Evolutionary conservation across 1,139 yeast species (phyloP).

Genomic region (Petasospora rhodanensis): DNA sequence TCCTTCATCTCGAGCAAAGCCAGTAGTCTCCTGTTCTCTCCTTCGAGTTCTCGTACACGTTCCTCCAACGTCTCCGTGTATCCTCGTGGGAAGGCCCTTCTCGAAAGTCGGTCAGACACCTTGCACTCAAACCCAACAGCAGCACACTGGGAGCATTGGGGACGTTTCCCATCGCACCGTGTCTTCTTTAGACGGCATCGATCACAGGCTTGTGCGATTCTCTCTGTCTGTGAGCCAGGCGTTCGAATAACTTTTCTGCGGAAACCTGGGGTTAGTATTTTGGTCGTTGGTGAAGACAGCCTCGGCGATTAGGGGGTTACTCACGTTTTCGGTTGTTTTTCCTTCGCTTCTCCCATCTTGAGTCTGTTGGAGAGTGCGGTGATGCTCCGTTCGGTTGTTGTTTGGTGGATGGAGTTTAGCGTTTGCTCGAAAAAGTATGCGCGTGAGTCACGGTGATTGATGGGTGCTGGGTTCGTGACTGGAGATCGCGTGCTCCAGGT

Average conservation of each 20-base stretch:
- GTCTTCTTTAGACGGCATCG: conserved; percentile 73
- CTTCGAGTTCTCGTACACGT: conserved; percentile 56
- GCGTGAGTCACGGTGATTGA: no score
- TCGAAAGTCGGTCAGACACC: conserved; percentile 63
- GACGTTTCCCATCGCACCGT: conserved; percentile 68
- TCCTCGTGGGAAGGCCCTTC: conserved; percentile 73
- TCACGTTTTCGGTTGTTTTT: neutral
- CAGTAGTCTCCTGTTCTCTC: conserved; percentile 41
- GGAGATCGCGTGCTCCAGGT: no score
- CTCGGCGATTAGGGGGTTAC: no score
- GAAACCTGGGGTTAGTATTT: neutral
- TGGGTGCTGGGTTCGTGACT: no score
- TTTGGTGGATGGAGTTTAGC: no score
- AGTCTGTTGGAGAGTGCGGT: no score
- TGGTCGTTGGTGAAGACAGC: no score
- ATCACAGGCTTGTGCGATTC: conserved; percentile 78
- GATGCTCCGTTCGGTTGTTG: no score
- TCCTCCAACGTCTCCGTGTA: conserved; percentile 71
- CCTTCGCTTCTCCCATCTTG: no score
- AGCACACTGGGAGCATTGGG: conserved; percentile 61
- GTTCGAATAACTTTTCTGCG: conserved; percentile 26
- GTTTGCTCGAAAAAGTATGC: no score
- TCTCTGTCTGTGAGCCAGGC: conserved; percentile 28
- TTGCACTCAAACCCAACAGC: conserved; percentile 66
- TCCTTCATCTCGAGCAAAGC: conserved; percentile 27